Conservation (phyloP, 2,329 filamentous ascomycete genomes). For the Fusarium nelsonii region DNA sequence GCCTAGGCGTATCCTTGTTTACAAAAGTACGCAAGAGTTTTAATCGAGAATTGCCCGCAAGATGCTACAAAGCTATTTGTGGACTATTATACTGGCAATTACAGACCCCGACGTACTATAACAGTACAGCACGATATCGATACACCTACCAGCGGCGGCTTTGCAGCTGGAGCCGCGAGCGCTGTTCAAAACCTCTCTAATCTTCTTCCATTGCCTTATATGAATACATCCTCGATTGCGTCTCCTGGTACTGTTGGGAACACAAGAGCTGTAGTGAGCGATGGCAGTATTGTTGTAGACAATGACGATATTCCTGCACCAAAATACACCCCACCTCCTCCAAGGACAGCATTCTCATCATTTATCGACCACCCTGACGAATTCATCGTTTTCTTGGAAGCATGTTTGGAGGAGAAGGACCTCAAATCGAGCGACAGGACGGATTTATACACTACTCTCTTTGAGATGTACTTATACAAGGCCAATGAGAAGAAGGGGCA, state of each 20-base stretch:
- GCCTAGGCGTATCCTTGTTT: constrained; percentile 83
- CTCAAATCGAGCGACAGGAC: constrained; percentile 80
- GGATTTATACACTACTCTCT: constrained; percentile 93
- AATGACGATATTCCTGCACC: constrained; percentile 60
- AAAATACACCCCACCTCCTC: constrained; percentile 83
- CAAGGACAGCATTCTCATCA: constrained; percentile 91
- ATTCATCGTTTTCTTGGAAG: constrained; percentile 93
- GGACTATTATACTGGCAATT: constrained; percentile 92
- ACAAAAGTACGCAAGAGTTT: constrained; percentile 93
- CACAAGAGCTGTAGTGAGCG: constrained; percentile 63
- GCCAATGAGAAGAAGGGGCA: constrained; percentile 79
- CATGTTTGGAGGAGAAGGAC: constrained; percentile 78
- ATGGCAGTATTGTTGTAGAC: constrained; percentile 65
- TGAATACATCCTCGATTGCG: constrained; percentile 72
- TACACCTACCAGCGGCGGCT: constrained; percentile 57
- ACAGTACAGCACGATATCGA: constrained; percentile 53
- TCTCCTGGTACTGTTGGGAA: constrained; percentile 66
- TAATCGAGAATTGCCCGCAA: constrained; percentile 86
- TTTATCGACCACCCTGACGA: constrained; percentile 95
- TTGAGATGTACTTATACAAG: constrained; percentile 97
- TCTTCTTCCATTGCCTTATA: constrained; percentile 86
- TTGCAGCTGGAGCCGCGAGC: constrained; percentile 72
- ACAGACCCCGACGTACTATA: constrained; percentile 76
- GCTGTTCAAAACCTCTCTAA: constrained; percentile 89
- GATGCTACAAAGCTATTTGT: constrained; percentile 90